Evolutionary conservation across 805 yeast genomes (phyloP).

Genomic region (Ogataea ganodermae): DNA sequence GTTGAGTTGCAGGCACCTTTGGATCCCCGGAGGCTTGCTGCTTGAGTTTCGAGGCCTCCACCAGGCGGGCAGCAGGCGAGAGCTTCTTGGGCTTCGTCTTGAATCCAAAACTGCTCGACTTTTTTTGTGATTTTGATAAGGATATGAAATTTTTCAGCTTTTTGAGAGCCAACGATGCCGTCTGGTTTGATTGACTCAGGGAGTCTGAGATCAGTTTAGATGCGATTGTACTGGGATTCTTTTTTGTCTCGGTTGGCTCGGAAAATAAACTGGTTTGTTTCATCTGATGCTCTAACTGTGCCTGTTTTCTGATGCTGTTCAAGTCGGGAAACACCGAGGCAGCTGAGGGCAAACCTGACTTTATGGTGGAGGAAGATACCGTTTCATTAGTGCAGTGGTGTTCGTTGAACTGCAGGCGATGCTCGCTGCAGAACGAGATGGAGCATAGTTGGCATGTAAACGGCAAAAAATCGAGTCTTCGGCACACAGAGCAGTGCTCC

Average conservation of each 20-base stretch:
- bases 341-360: conserved; percentile 39
- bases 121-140: conserved; percentile 12
- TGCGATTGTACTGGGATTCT: conserved; percentile 13
- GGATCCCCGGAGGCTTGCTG: conserved; percentile 54
- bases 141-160: conserved; percentile 26
- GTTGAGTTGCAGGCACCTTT: conserved; percentile 43
- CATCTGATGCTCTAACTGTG: conserved; percentile 30
- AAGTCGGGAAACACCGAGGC: conserved; percentile 55
- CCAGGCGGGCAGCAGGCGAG: conserved; percentile 29
- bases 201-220: conserved; percentile 17
- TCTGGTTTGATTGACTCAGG: conserved; percentile 7
- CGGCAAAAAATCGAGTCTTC: conserved; percentile 59
- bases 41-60: conserved; percentile 43
- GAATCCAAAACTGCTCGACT: conserved; percentile 8
- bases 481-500: conserved; percentile 54
- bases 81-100: conserved; percentile 8
- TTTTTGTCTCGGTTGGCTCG: not conserved
- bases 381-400: conserved; percentile 32
- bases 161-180: conserved; percentile 24
- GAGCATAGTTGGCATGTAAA: conserved; percentile 48
- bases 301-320: conserved; percentile 39
- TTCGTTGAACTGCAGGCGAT: conserved; percentile 39
- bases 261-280: conserved; percentile 19
- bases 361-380: conserved; percentile 7
- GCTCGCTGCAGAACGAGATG: conserved; percentile 50